Percentiles rank a stretch among this genome's conserved stretches.
These are phyloP conservation scores for Termitomyces sp. DNA, from an alignment of 768 basidiomycete genomes.

Conservation along the genomic window DNA sequence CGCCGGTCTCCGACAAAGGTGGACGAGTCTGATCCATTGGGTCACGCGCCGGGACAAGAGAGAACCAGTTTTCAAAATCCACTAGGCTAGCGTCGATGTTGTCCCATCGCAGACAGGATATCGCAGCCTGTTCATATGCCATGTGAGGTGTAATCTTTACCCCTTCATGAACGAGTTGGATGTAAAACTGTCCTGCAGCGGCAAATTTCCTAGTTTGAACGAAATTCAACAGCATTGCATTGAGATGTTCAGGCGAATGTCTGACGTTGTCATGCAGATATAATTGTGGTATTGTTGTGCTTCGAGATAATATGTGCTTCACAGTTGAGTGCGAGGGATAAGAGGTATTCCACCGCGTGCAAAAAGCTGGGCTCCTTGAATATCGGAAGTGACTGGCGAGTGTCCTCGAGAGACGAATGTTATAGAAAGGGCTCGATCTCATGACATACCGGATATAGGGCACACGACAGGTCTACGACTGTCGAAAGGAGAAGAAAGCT, in stretches of 20 bases:
- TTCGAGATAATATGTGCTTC: slow-evolving; percentile 6
- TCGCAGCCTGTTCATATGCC: slow-evolving; percentile 15
- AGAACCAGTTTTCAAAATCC: slow-evolving; percentile 15
- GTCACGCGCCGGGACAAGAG: slow-evolving; percentile 13
- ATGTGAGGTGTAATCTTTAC: slow-evolving; percentile 11
- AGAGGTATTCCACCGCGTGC: background rate
- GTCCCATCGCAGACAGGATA: slow-evolving; percentile 11
- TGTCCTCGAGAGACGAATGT: background rate
- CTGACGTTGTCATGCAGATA: background rate
- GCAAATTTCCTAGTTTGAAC: slow-evolving; percentile 11
- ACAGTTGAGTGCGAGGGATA: slow-evolving; percentile 6
- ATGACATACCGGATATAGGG: background rate
- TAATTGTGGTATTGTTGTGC: slow-evolving; percentile 5
- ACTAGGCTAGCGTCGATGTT: slow-evolving; percentile 2
- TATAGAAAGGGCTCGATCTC: background rate
- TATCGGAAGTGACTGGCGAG: background rate
- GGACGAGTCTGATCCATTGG: background rate
- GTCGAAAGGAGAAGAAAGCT: background rate
- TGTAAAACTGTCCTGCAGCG: slow-evolving; percentile 16
- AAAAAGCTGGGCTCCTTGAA: background rate
- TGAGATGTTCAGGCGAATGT: background rate
- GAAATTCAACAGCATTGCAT: slow-evolving; percentile 9
- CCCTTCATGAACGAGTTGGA: slow-evolving; percentile 8
- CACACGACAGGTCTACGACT: background rate
- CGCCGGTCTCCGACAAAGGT: background rate